These are phyloP conservation scores for Chalaropsis ovoidea DNA, from an alignment of 2,329 filamentous ascomycete species.

Conservation along the genomic window DNA sequence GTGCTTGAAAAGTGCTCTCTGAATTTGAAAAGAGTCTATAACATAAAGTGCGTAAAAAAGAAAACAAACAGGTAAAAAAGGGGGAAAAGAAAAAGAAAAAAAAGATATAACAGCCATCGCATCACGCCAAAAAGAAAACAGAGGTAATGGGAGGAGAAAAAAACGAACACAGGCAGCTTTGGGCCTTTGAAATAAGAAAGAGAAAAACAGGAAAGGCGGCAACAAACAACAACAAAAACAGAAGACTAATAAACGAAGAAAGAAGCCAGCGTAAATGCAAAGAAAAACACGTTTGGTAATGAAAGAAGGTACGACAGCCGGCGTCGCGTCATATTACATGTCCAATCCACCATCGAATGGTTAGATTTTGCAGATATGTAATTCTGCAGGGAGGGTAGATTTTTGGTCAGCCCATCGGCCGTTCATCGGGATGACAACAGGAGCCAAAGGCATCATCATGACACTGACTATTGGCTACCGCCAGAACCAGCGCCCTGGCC, in stretches of 20 bases:
- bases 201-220: neutral
- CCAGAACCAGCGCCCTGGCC: constrained; percentile 29
- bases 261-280: constrained; percentile 26
- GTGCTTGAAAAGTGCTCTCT: constrained; percentile 12
- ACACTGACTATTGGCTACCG: constrained; percentile 35
- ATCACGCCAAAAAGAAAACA: constrained; percentile 23
- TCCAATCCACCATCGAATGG: neutral
- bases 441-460: neutral
- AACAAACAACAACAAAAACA: constrained; percentile 9
- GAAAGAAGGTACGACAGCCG: constrained; percentile 17
- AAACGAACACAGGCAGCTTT: constrained; percentile 20
- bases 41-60: constrained; percentile 19
- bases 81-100: constrained; percentile 14
- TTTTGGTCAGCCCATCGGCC: constrained; percentile 12
- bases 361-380: constrained; percentile 11
- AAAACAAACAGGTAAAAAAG: constrained; percentile 11
- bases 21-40: constrained; percentile 22
- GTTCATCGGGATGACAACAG: constrained; percentile 7
- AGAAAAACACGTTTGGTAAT: constrained; percentile 15
- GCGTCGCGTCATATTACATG: constrained; percentile 18
- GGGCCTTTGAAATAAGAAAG: constrained; percentile 17
- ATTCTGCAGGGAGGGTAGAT: constrained; percentile 38
- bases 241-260: constrained; percentile 15
- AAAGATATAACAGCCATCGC: constrained; percentile 14
- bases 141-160: constrained; percentile 15